A percentile compares a stretch with the other conserved stretches of the same genome.
Conservation (phyloP, 1,284 basidiomycete species). For the Peniophora sp. region DNA sequence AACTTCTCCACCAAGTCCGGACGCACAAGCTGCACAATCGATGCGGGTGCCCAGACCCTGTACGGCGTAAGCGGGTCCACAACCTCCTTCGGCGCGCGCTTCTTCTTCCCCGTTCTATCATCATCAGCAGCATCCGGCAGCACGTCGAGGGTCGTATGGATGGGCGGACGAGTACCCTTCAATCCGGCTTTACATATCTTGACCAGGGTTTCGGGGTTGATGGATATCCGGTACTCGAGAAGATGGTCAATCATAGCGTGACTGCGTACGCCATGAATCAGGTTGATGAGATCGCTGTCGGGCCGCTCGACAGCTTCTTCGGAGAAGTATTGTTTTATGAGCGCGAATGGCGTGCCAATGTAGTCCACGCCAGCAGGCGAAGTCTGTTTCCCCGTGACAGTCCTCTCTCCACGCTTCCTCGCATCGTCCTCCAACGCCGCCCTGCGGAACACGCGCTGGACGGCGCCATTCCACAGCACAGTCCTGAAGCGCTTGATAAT, state of each 20-base stretch:
- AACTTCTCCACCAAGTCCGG: constrained; percentile 55
- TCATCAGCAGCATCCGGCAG: constrained; percentile 20
- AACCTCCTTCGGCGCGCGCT: constrained; percentile 29
- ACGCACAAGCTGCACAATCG: constrained; percentile 60
- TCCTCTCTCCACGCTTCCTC: neutral
- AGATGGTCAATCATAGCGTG: constrained; percentile 64
- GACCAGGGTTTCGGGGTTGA: constrained; percentile 59
- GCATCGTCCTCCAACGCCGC: constrained; percentile 2
- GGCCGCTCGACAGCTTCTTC: constrained; percentile 22
- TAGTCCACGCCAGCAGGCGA: neutral
- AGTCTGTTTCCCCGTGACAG: neutral
- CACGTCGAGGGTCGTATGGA: constrained; percentile 29
- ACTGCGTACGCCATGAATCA: constrained; percentile 34
- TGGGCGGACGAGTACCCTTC: constrained; percentile 44
- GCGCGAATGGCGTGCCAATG: constrained; percentile 43
- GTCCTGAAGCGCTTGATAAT: constrained; percentile 75
- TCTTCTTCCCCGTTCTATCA: constrained; percentile 25
- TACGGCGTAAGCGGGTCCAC: constrained; percentile 43
- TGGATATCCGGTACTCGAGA: constrained; percentile 67
- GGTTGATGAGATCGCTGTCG: constrained; percentile 32
- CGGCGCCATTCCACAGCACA: constrained; percentile 63
- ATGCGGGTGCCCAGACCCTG: constrained; percentile 71
- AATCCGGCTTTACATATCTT: constrained; percentile 56
- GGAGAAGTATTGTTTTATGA: constrained; percentile 51
- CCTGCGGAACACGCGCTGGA: constrained; percentile 53